Evolutionary conservation across 2,329 filamentous ascomycete species (phyloP).

Genomic region (Botryosphaeria dothidea): DNA sequence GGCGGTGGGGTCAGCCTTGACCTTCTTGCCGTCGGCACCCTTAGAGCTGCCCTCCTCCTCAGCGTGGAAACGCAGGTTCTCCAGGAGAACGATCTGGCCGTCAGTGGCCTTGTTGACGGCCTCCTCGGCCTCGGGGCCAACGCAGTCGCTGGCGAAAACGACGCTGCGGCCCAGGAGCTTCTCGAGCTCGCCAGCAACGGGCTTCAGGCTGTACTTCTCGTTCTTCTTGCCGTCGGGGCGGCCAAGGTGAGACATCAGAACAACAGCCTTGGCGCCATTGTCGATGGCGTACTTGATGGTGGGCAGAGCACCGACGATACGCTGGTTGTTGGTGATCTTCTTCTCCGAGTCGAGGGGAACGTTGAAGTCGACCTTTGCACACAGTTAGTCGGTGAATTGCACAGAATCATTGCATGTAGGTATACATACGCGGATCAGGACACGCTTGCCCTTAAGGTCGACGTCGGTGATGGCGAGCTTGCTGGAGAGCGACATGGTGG

Average conservation of each 20-base stretch:
- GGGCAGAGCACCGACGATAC: conserved; percentile 91
- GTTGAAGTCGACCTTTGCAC: conserved; percentile 92
- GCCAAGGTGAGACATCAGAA: conserved; percentile 98
- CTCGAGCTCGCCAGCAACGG: conserved; percentile 87
- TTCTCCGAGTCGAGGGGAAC: conserved; percentile 91
- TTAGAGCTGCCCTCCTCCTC: conserved; percentile 98
- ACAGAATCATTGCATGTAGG: background rate
- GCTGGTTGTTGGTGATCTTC: conserved; percentile 97
- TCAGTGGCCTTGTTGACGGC: conserved; percentile 79
- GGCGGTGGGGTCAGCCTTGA: conserved; percentile 92
- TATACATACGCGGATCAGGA: conserved; percentile 85
- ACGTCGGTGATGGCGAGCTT: conserved; percentile 97
- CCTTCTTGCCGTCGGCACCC: conserved; percentile 93
- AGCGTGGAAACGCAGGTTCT: conserved; percentile 97
- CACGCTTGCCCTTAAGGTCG: conserved; percentile 96
- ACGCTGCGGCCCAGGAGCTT: conserved; percentile 84
- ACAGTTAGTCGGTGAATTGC: background rate
- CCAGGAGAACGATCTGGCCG: conserved; percentile 85
- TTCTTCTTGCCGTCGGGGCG: conserved; percentile 89
- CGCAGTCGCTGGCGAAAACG: conserved; percentile 85
- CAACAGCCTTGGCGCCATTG: conserved; percentile 84
- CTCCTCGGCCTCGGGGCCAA: conserved; percentile 86
- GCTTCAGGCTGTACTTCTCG: conserved; percentile 91
- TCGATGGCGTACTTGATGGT: conserved; percentile 95
- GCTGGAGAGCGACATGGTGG: conserved; percentile 89